These are phyloP conservation scores for Bombardia bombarda DNA, from an alignment of 495 filamentous ascomycete genomes.

Conservation along the genomic window DNA sequence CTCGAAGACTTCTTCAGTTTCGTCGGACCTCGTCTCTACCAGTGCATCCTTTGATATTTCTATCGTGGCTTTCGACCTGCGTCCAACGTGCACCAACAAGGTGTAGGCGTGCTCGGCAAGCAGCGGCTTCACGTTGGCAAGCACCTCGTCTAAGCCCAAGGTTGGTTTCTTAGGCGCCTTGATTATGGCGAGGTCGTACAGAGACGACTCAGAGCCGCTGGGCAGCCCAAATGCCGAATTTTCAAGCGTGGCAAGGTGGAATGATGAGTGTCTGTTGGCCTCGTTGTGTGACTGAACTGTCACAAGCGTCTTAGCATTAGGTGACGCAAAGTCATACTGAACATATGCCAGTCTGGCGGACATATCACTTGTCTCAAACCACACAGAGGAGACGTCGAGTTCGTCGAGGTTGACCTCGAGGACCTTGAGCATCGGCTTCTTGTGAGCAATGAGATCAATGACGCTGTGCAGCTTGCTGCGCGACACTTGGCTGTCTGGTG, in stretches of 20 bases:
- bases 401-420: conserved; percentile 15
- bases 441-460: conserved; percentile 22
- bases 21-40: no score
- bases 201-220: no score
- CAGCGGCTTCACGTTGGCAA: background rate
- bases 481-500: background rate
- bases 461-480: background rate
- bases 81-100: no score
- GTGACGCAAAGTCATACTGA: background rate
- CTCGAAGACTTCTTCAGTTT: no score
- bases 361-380: no score
- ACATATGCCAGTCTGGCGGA: no score
- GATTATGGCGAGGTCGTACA: background rate
- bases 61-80: no score
- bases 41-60: no score
- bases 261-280: no score
- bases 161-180: background rate
- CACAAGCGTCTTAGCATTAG: background rate
- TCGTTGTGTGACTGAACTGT: background rate
- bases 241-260: no score
- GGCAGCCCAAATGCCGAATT: no score
- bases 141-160: background rate
- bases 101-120: no score
- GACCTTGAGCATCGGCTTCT: conserved; percentile 18
- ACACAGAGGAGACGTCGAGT: conserved; percentile 1